These are phyloP conservation scores for Lachnellula occidentalis DNA, from an alignment of 2,329 filamentous ascomycete genomes.

Conservation along the genomic window DNA sequence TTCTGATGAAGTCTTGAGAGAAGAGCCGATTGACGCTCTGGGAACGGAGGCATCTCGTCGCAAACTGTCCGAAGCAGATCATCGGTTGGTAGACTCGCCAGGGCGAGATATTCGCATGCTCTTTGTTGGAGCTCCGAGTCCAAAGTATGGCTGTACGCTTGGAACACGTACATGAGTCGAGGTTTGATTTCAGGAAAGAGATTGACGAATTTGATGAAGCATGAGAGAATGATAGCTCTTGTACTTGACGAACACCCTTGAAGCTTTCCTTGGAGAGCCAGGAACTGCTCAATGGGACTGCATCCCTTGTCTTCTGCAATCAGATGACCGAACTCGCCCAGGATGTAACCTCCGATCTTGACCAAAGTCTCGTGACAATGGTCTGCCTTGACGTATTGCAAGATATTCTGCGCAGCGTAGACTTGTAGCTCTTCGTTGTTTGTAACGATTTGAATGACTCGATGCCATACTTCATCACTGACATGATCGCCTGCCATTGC, in stretches of 20 bases:
- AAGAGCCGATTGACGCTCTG: conserved; percentile 85
- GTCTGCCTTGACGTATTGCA: conserved; percentile 87
- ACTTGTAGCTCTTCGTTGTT: conserved; percentile 98
- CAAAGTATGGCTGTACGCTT: conserved; percentile 86
- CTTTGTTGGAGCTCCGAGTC: conserved; percentile 95
- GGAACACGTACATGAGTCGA: conserved; percentile 84
- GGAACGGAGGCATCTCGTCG: conserved; percentile 98
- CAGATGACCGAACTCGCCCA: conserved; percentile 95
- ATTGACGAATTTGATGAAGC: conserved; percentile 97
- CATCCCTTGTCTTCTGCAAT: conserved; percentile 88
- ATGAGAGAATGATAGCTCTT: conserved; percentile 88
- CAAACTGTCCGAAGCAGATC: conserved; percentile 89
- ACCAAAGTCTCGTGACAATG: conserved; percentile 95
- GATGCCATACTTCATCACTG: conserved; percentile 98
- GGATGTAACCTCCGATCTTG: conserved; percentile 93
- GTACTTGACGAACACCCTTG: conserved; percentile 83
- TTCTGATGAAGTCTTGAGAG: conserved; percentile 92
- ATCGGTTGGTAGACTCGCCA: conserved; percentile 82
- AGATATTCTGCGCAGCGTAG: conserved; percentile 88
- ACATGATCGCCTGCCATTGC: conserved; percentile 97
- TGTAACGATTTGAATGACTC: conserved; percentile 96
- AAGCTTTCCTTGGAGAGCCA: conserved; percentile 87
- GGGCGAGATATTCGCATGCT: conserved; percentile 87
- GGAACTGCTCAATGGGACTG: conserved; percentile 94
- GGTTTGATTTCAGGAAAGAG: conserved; percentile 98